A percentile compares a stretch with the other conserved stretches of the same genome.
Evolutionary conservation across 805 yeast genomes (phyloP).

Genomic region (Nakazawaea wyomingensis): DNA sequence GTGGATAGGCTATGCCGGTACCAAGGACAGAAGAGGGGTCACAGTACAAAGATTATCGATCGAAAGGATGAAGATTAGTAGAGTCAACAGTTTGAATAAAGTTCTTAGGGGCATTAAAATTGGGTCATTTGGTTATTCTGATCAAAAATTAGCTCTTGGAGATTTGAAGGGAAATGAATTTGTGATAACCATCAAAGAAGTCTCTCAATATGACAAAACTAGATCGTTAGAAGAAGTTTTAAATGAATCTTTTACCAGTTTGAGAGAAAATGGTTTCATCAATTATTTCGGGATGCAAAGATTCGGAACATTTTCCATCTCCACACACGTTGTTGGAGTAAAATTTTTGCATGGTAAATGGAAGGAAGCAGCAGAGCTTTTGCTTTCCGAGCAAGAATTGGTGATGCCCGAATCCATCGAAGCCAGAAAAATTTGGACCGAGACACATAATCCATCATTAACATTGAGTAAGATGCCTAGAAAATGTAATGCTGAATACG

Average conservation of each 20-base stretch:
- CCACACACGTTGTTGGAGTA: constrained; percentile 85
- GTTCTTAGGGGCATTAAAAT: constrained; percentile 72
- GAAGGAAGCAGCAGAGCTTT: constrained; percentile 72
- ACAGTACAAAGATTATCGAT: constrained; percentile 82
- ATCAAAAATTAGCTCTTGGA: constrained; percentile 64
- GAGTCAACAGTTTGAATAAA: constrained; percentile 72
- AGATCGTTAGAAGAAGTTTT: constrained; percentile 41
- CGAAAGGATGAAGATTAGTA: constrained; percentile 61
- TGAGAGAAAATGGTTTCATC: constrained; percentile 71
- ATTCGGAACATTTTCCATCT: constrained; percentile 91
- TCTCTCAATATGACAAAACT: constrained; percentile 31
- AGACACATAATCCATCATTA: constrained; percentile 55
- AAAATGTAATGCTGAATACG: constrained; percentile 78
- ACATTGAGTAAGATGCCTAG: constrained; percentile 81
- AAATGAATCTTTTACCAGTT: constrained; percentile 46
- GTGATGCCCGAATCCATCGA: constrained; percentile 79
- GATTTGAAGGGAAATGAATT: constrained; percentile 88
- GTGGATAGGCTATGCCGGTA: constrained; percentile 79
- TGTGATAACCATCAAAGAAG: constrained; percentile 76
- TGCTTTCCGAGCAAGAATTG: constrained; percentile 80
- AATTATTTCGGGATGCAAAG: constrained; percentile 98
- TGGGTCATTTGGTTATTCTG: constrained; percentile 72
- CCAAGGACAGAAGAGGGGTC: constrained; percentile 94
- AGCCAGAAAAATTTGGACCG: constrained; percentile 79
- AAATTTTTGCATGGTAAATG: constrained; percentile 67